Evolutionary conservation across 164 flowering plant species (phyloP).

Genomic region (Hamamelis virginiana): DNA sequence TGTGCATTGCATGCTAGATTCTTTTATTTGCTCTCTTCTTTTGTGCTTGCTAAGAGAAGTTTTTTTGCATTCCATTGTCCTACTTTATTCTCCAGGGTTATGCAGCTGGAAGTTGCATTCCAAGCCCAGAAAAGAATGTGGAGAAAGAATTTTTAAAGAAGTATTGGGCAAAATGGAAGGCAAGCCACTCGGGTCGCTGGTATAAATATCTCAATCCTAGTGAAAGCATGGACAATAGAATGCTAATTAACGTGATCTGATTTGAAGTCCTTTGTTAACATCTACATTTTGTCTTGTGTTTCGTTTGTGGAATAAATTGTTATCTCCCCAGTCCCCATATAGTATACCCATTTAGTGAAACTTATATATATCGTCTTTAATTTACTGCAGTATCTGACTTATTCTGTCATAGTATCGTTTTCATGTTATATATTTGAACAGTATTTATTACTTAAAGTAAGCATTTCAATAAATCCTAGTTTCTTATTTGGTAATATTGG

Average conservation of each 20-base stretch:
- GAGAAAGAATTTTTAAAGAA: constrained; percentile 84
- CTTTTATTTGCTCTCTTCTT: not conserved
- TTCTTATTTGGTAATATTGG: too few species aligned
- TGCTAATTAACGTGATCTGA: not conserved
- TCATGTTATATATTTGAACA: too few species aligned
- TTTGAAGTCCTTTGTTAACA: too few species aligned
- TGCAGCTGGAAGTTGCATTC: constrained; percentile 93
- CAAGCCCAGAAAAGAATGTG: constrained; percentile 92
- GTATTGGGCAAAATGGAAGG: constrained; percentile 97
- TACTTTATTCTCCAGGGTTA: constrained; percentile 62
- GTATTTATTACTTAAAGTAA: too few species aligned
- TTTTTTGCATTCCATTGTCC: constrained; percentile 1
- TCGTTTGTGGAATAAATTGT: too few species aligned
- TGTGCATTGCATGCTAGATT: constrained; percentile 2
- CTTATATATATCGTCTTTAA: too few species aligned
- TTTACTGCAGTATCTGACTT: too few species aligned
- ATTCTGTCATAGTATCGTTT: too few species aligned
- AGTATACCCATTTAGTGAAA: too few species aligned
- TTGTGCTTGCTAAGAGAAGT: not conserved
- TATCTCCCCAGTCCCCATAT: too few species aligned
- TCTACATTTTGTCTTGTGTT: too few species aligned
- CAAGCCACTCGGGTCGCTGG: constrained; percentile 88
- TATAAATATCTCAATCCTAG: constrained; percentile 22
- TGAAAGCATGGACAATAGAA: not conserved
- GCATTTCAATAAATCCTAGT: too few species aligned